phyloP scores from a whole-genome alignment of 495 filamentous ascomycete species.

The Tetracladium setigerum region DNA sequence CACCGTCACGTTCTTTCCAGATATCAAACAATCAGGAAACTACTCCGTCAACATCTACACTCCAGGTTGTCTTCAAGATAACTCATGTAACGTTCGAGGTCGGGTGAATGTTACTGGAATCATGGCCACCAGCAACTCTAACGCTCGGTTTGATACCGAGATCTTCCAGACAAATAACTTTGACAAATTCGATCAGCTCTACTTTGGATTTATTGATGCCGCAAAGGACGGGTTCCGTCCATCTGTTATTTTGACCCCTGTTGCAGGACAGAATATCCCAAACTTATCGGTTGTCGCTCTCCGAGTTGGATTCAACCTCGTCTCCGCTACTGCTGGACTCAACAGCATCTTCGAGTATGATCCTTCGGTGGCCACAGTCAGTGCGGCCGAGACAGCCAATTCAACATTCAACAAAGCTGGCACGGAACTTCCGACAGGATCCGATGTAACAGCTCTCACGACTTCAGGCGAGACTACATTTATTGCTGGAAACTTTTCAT shows the following conservation, averaged over 20 bases:
- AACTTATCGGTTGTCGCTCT: slow-evolving; percentile 79
- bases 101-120: slow-evolving; percentile 71
- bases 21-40: slow-evolving; percentile 83
- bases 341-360: slow-evolving; percentile 92
- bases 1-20: slow-evolving; percentile 71
- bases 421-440: slow-evolving; percentile 51
- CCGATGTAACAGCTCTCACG: slow-evolving; percentile 56
- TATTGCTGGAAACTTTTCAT: slow-evolving; percentile 80
- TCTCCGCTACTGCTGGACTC: slow-evolving; percentile 61
- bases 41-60: slow-evolving; percentile 87
- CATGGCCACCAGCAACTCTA: slow-evolving; percentile 44
- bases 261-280: slow-evolving; percentile 46
- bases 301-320: slow-evolving; percentile 67
- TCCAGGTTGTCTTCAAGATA: slow-evolving; percentile 78
- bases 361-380: slow-evolving; percentile 49
- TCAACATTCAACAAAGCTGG: slow-evolving; percentile 73
- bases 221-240: slow-evolving; percentile 69
- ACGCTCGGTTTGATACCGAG: slow-evolving; percentile 24
- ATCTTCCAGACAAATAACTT: slow-evolving; percentile 83
- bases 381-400: slow-evolving; percentile 54
- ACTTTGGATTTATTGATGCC: slow-evolving; percentile 74
- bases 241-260: slow-evolving; percentile 68
- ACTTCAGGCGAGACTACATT: slow-evolving; percentile 55
- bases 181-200: slow-evolving; percentile 91
- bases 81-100: slow-evolving; percentile 66